phyloP scores from a whole-genome alignment of 2,329 filamentous ascomycete genomes.

The Balansia obtecta region DNA sequence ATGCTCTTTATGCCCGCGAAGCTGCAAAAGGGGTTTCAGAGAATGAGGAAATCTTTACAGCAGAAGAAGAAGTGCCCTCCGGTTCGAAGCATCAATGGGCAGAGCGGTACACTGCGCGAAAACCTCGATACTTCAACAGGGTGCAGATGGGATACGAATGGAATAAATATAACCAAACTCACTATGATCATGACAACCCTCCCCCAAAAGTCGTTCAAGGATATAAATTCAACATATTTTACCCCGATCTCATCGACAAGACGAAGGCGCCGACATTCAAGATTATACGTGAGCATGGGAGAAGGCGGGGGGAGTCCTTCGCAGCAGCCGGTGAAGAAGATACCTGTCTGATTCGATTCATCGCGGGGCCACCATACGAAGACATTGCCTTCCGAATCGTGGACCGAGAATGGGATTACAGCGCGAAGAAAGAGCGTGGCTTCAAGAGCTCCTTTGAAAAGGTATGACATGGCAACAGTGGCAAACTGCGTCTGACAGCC shows the following conservation, averaged over 20 bases:
- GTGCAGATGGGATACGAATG: slow-evolving; percentile 99
- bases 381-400: slow-evolving; percentile 96
- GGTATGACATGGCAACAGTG: slow-evolving; percentile 39
- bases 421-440: slow-evolving; percentile 83
- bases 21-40: slow-evolving; percentile 83
- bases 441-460: slow-evolving; percentile 97
- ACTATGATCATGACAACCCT: slow-evolving; percentile 97
- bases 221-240: slow-evolving; percentile 99
- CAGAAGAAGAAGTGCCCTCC: slow-evolving; percentile 63
- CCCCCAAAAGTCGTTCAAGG: slow-evolving; percentile 97
- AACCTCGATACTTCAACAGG: slow-evolving; percentile 93
- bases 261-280: slow-evolving; percentile 89
- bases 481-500: slow-evolving; percentile 7
- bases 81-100: slow-evolving; percentile 63
- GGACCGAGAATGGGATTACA: slow-evolving; percentile 98
- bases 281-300: slow-evolving; percentile 85
- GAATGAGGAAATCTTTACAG: slow-evolving; percentile 90
- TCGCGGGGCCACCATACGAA: slow-evolving; percentile 89
- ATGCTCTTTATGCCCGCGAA: slow-evolving; percentile 83
- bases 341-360: slow-evolving; percentile 91
- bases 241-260: slow-evolving; percentile 92
- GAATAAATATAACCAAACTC: slow-evolving; percentile 99
- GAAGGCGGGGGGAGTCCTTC: slow-evolving; percentile 81
- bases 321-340: slow-evolving; percentile 92
- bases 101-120: slow-evolving; percentile 74